Base-by-base conservation (phyloP, 345 rosid genomes). In the Aethionema arabicum region DNA sequence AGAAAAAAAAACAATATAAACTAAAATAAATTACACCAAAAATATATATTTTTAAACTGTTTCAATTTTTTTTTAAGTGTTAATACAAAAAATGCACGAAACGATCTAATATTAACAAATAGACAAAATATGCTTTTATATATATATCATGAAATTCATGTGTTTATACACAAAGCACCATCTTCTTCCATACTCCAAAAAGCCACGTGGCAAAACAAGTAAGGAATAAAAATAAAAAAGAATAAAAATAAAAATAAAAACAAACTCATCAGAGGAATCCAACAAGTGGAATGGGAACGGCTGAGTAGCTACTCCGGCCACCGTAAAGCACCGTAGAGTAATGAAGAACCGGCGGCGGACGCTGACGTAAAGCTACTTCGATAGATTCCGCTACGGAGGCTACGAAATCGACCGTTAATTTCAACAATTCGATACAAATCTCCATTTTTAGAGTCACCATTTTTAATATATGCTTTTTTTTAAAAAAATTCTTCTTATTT, bases 381-480 rank as follows among this genome's bases (percentile, higher is more conserved):
- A 71, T 37, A 3, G 75, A 56, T 36, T 71, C 75, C 6, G 75
- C 75, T 8, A 71, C 55, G 51, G 75, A 65, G 36, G 70, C 70
- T 49, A 64, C 50, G 41, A 71, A 38, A 71, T 64, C 66, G 8
- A 71, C 66, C 4, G 75, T 64, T 11, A 71, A 1, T 27, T 64
- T 71, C 49, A 71, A 55, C 61, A 71, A 29, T 65, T 71, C 75
- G 32, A 71, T 71, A 43, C 75, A 71, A 64, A 71, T 71, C 70
- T 64, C 75, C 52, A 71, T 48, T 51, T 64, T 71, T 0, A 63
- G 35, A 41, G 65, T 71, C 60, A 58, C 61, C 74, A 70, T 71
- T 41, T 39, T 42, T 35, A 48, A 48, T 47, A 21, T 39, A 61
- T 49, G 27, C 56, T 11, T 21, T 48, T 41, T 46, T 8, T 4